Percentiles rank a stretch among this genome's conserved stretches.
Evolutionary conservation across 345 rosid species (phyloP).

Genomic region (Cardamine chenopodiifolia): DNA sequence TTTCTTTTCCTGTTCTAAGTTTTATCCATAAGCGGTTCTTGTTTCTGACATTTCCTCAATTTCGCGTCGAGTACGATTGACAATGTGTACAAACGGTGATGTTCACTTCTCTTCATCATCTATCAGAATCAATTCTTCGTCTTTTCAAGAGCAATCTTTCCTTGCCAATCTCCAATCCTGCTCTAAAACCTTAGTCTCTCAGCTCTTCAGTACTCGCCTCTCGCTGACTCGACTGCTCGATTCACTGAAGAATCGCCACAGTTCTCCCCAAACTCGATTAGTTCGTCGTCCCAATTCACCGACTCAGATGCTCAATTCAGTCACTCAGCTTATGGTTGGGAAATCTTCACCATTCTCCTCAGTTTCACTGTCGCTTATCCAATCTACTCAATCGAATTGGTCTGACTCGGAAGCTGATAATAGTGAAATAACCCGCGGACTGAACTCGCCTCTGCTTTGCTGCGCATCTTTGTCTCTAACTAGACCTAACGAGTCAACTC

Average conservation of each 20-base stretch:
- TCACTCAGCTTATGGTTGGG: conserved; percentile 29
- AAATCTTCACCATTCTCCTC: conserved; percentile 51
- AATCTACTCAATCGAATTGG: conserved; percentile 15
- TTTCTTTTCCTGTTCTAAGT: not conserved
- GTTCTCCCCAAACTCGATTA: not conserved
- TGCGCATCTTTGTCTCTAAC: conserved; percentile 57
- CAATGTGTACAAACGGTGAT: conserved; percentile 30
- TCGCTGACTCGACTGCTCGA: conserved; percentile 24
- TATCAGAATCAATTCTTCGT: conserved; percentile 12
- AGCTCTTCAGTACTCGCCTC: conserved; percentile 34
- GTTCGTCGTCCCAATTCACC: conserved; percentile 29
- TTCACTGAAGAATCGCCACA: conserved; percentile 25
- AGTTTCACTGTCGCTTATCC: conserved; percentile 53
- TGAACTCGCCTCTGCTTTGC: conserved; percentile 50
- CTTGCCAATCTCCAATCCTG: conserved; percentile 43
- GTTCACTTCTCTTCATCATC: conserved; percentile 34
- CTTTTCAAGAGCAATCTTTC: conserved; percentile 19
- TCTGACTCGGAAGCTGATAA: conserved; percentile 5
- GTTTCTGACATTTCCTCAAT: conserved; percentile 7
- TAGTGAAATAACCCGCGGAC: not conserved
- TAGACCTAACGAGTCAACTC: conserved; percentile 46
- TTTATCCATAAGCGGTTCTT: not conserved
- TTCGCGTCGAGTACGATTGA: conserved; percentile 10
- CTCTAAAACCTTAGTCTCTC: conserved; percentile 36
- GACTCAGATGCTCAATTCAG: conserved; percentile 41